Evolutionary conservation across 169 alveolate species (phyloP), one percentile per base, ranked within the genome.

Genomic region (Cryptosporidium xiaoi): DNA sequence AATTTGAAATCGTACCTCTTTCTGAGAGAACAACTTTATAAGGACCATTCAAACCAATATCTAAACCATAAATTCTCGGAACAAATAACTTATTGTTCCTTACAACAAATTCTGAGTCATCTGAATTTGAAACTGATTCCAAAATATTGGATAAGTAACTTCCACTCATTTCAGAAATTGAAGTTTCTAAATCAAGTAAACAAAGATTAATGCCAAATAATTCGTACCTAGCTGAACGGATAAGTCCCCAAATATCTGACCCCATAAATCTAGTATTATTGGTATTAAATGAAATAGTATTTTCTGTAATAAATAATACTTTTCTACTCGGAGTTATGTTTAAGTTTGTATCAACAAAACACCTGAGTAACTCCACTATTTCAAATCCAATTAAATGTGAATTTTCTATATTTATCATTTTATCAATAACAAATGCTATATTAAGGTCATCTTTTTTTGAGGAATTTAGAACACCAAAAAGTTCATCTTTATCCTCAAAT

Each of bases 1-100:
- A 77, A 77, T 77, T 77, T 12, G 87, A 56, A n/a, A 77, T 34
- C 46, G 87, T n/a, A 60, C 87, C 87, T 40, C 87, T 77, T 60
- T 77, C 87, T 12, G 48, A n/a, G 5, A 77, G 71, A n/a, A 13
- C 3, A 12, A 60, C 29, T n/a, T 36, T 50, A 18, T 36, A 60
- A 13, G 87, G 87, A 18, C 87, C 87, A 31, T 50, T 66, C 24
- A 12, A 8, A 27, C 34, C 31, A 18, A 67, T 48, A 60, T 24
- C 13, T 20, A 29, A 16, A 20, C 24, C 62, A 3, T 46, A 44
- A 40, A 77, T 36, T 34, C 87, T 65, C 6, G 87, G 77, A 29
- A 44, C 40, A 34, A 10, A 4, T 40, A 77, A 44, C 24, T 71
- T 51, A 33, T 33, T 84, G 20, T 65, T 31, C 16, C 90, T 58